Evolutionary conservation across 805 yeast genomes (phyloP).

Genomic region (Kockiozyma suomiensis): DNA sequence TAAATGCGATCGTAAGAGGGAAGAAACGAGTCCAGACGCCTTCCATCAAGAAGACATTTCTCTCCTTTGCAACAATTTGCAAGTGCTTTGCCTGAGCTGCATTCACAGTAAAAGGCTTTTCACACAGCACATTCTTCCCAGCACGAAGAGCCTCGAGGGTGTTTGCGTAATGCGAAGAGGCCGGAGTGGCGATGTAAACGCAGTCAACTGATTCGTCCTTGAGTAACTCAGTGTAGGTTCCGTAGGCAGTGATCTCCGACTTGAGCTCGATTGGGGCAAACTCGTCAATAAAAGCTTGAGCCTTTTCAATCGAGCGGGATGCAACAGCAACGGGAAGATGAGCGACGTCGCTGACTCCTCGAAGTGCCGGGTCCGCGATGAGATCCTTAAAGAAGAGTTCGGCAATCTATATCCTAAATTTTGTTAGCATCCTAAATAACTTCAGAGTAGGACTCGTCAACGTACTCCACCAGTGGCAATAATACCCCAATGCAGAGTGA

Average conservation of each 20-base stretch:
- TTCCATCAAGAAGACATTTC: constrained; percentile 57
- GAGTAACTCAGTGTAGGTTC: constrained; percentile 48
- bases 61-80: constrained; percentile 48
- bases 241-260: constrained; percentile 22
- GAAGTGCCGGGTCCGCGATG: constrained; percentile 28
- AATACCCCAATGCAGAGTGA: constrained; percentile 38
- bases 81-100: constrained; percentile 49
- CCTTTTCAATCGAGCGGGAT: constrained; percentile 35
- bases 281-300: constrained; percentile 35
- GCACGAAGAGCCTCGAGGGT: constrained; percentile 48
- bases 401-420: constrained; percentile 20
- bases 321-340: constrained; percentile 39
- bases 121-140: constrained; percentile 56
- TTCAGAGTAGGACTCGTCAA: too few relatives aligned
- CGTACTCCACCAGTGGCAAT: constrained; percentile 35
- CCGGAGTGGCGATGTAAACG: constrained; percentile 58
- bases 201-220: constrained; percentile 48
- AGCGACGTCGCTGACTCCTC: constrained; percentile 36
- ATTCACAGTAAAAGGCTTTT: constrained; percentile 57
- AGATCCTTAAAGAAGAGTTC: constrained; percentile 22
- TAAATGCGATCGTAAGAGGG: constrained; percentile 49
- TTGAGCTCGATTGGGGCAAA: constrained; percentile 24
- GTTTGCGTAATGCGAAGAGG: constrained; percentile 52
- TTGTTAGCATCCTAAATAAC: too few relatives aligned
- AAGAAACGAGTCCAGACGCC: constrained; percentile 53